A percentile compares a stretch with the other conserved stretches of the same genome.
These are phyloP conservation scores for Annulohypoxylon moriforme DNA, from an alignment of 495 filamentous ascomycete species.

Conservation along the genomic window DNA sequence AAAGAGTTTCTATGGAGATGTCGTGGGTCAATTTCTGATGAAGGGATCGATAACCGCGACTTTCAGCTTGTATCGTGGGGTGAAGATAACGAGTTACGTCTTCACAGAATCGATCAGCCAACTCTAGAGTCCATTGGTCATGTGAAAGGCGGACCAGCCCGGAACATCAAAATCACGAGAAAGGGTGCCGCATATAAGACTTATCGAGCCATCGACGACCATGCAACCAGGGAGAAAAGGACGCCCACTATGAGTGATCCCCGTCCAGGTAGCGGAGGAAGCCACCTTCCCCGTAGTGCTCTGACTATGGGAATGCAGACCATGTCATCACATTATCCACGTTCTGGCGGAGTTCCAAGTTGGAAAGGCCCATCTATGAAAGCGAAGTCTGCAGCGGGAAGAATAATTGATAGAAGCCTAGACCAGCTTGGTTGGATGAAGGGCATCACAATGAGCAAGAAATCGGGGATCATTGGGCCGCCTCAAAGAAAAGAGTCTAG, in stretches of 20 bases:
- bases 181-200: constrained; percentile 87
- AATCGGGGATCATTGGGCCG: constrained; percentile 52
- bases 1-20: constrained; percentile 95
- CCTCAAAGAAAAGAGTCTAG: constrained; percentile 52
- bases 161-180: constrained; percentile 78
- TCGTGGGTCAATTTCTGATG: constrained; percentile 73
- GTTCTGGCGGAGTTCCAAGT: constrained; percentile 47
- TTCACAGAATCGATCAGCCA: constrained; percentile 77
- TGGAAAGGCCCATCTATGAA: constrained; percentile 72
- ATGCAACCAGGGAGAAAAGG: constrained; percentile 55
- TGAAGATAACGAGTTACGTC: constrained; percentile 80
- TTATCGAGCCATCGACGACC: constrained; percentile 74
- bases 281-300: constrained; percentile 54
- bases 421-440: constrained; percentile 91
- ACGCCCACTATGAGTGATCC: constrained; percentile 63
- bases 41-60: constrained; percentile 85
- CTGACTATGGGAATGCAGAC: constrained; percentile 59
- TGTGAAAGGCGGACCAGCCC: constrained; percentile 71
- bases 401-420: constrained; percentile 68
- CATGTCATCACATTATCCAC: constrained; percentile 52
- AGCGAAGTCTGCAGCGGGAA: constrained; percentile 65
- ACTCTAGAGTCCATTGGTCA: constrained; percentile 80
- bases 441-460: constrained; percentile 83
- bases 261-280: constrained; percentile 55
- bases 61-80: constrained; percentile 97